Evolutionary conservation across 139 green algal species (phyloP), one percentile per base, ranked within the genome.

Genomic region (Haematococcus lacustris): DNA sequence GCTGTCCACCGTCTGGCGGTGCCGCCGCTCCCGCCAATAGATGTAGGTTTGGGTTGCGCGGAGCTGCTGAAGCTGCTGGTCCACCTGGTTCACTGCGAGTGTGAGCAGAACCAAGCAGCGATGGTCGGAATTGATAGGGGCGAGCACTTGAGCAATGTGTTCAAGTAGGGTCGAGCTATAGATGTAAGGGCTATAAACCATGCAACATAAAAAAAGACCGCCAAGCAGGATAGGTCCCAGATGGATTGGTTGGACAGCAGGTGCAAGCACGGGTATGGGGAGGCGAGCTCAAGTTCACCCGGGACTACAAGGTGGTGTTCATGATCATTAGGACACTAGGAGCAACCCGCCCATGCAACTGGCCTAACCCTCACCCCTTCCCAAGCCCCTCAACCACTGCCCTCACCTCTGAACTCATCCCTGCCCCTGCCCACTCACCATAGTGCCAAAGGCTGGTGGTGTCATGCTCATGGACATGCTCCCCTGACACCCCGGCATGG

Each of bases 1-100:
- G 62, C 66, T 80, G 38, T 88, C 83, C 0, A 88, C 80, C 6
- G 79, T 86, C 66, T 76, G 51, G 23, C 83, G 70, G 73, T 88
- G 83, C 38, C 83, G 73, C 43, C 78, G 72, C 73, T 88, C 83
- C 1, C 83, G 70, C 83, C 83, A 88, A 72, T 84, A 88, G 5
- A 88, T 67, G 77, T 88, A 88, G 71, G 82, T 76, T 28, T 82
- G 43, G 2, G 78, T 80, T 9, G 35, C 38, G 67, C 67, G 67
- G 43, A 82, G 77, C 68, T 82, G 72, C 72, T 82, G 77, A 37
- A 86, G 70, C 77, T 86, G 81, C 26, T 63, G 43, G 17, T 83
- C 80, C n/a, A 88, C 80, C 50, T 85, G 74, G 73, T 81, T 76
- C 38, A 88, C 77, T 61, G 67, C 67, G 60, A 37, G 65, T 47